Evolutionary conservation across 1,139 yeast species (phyloP).

Genomic region (Suhomyces terraborum): DNA sequence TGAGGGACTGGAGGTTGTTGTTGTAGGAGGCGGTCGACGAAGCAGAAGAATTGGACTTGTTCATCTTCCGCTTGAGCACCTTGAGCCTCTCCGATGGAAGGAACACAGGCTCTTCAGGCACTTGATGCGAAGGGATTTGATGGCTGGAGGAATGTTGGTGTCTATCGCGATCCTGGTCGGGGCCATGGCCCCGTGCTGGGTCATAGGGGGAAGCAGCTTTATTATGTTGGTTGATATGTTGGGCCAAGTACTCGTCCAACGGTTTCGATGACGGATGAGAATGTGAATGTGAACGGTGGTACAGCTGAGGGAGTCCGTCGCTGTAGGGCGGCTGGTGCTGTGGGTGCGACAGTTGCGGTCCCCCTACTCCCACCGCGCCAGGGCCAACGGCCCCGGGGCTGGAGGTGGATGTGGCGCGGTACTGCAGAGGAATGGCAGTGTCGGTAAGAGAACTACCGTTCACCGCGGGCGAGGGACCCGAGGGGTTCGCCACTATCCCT

Average conservation of each 20-base stretch:
- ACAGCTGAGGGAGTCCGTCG: too few species aligned
- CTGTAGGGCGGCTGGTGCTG: not conserved
- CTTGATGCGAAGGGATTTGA: too few species aligned
- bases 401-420: not conserved
- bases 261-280: not conserved
- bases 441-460: not conserved
- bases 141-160: not conserved
- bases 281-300: too few species aligned
- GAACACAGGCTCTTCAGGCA: slow-evolving; percentile 17
- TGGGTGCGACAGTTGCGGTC: too few species aligned
- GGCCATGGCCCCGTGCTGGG: not conserved
- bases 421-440: not conserved
- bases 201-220: not conserved
- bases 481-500: not conserved
- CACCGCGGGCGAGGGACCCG: not conserved
- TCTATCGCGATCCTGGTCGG: not conserved
- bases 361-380: too few species aligned
- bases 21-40: too few species aligned
- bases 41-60: slow-evolving; percentile 7
- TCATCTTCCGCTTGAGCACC: slow-evolving; percentile 26
- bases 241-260: not conserved
- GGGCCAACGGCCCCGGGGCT: too few species aligned
- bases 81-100: slow-evolving; percentile 32
- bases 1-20: not conserved
- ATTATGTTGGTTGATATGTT: not conserved